Evolutionary conservation across 257 asterid species (phyloP).

Genomic region (Petunia axillaris): DNA sequence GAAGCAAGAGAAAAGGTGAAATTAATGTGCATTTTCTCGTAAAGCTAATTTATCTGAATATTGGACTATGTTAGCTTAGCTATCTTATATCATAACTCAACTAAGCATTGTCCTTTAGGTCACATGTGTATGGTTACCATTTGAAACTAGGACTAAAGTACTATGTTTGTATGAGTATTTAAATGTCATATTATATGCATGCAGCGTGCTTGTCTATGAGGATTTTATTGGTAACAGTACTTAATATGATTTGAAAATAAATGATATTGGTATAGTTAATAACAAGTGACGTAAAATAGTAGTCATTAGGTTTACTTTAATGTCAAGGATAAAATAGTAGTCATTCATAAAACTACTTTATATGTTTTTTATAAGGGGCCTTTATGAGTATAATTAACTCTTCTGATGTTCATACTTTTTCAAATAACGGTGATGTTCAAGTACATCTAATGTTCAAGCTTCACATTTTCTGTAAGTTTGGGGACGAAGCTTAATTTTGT

Average conservation of each 20-base stretch:
- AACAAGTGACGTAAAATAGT: neutral
- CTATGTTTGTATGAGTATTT: neutral
- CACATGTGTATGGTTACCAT: neutral
- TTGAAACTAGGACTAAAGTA: neutral
- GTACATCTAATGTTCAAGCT: too few species aligned
- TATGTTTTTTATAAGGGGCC: too few species aligned
- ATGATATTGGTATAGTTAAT: neutral
- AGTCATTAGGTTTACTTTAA: neutral
- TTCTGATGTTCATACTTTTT: too few species aligned
- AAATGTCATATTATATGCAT: neutral
- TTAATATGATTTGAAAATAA: neutral
- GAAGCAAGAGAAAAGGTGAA: constrained; percentile 35
- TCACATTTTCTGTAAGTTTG: too few species aligned
- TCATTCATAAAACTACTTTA: neutral
- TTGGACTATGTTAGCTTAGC: neutral
- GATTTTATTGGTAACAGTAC: constrained; percentile 10
- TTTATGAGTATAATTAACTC: too few species aligned
- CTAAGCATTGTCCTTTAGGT: neutral
- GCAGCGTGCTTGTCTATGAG: neutral
- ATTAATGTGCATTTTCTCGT: neutral
- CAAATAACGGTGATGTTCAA: too few species aligned
- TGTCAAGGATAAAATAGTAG: neutral
- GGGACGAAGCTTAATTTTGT: too few species aligned
- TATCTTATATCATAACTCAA: neutral
- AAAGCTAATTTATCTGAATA: neutral